phyloP scores from a whole-genome alignment of 805 yeast species.

The Metschnikowia shivogae region DNA sequence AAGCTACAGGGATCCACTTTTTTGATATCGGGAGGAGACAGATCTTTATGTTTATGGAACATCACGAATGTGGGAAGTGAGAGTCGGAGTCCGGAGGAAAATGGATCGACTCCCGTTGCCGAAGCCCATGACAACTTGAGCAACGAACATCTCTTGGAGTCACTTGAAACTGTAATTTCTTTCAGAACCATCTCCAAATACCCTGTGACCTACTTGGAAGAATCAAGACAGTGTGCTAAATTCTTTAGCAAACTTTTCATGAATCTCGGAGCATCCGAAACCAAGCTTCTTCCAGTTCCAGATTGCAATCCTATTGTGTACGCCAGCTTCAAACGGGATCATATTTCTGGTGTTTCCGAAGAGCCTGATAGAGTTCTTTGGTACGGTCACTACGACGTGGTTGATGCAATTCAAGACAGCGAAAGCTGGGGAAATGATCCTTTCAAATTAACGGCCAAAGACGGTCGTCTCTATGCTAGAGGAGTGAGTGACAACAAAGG shows the following conservation, averaged over 20 bases:
- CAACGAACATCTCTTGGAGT: slow-evolving; percentile 60
- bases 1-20: slow-evolving; percentile 35
- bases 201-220: slow-evolving; percentile 65
- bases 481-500: slow-evolving; percentile 97
- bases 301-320: slow-evolving; percentile 84
- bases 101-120: neutral
- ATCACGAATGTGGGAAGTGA: slow-evolving; percentile 24
- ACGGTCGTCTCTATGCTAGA: slow-evolving; percentile 86
- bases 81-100: slow-evolving; percentile 9
- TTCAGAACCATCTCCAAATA: slow-evolving; percentile 75
- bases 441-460: slow-evolving; percentile 64
- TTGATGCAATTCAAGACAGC: slow-evolving; percentile 60
- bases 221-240: slow-evolving; percentile 83
- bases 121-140: slow-evolving; percentile 22
- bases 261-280: slow-evolving; percentile 62
- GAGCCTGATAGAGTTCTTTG: slow-evolving; percentile 53
- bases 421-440: slow-evolving; percentile 76
- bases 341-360: slow-evolving; percentile 3
- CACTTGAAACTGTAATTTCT: slow-evolving; percentile 58
- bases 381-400: slow-evolving; percentile 97
- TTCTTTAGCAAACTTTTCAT: slow-evolving; percentile 59
- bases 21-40: slow-evolving; percentile 69
- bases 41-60: slow-evolving; percentile 72
- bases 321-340: slow-evolving; percentile 50
- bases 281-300: slow-evolving; percentile 67